These are phyloP conservation scores for Halophytophthora batemanensis DNA, from an alignment of 352 stramenopile genomes.

Conservation along the genomic window DNA sequence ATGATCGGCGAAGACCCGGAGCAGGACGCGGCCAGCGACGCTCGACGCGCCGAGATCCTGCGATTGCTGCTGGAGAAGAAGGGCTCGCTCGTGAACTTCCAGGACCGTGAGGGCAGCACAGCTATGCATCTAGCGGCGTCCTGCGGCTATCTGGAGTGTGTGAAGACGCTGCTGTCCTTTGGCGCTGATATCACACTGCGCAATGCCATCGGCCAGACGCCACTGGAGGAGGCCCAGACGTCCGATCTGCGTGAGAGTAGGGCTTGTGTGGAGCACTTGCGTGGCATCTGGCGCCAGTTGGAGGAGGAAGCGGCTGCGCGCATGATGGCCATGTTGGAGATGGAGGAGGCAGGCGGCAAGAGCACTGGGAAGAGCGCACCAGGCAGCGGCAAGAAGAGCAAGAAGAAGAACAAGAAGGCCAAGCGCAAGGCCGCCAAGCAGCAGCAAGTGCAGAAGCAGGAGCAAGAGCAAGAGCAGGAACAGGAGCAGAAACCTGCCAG, in stretches of 20 bases:
- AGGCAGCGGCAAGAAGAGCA: slow-evolving; percentile 40
- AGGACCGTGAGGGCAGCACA: slow-evolving; percentile 79
- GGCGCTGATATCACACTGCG: slow-evolving; percentile 75
- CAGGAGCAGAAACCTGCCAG: not conserved
- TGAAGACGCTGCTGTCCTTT: slow-evolving; percentile 57
- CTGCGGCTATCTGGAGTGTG: slow-evolving; percentile 69
- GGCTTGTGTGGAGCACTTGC: slow-evolving; percentile 56
- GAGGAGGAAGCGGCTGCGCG: slow-evolving; percentile 74
- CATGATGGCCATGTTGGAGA: slow-evolving; percentile 85
- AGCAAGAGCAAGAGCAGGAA: slow-evolving; percentile 13
- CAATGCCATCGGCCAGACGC: slow-evolving; percentile 77
- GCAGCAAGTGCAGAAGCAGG: slow-evolving; percentile 21
- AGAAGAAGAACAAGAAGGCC: slow-evolving; percentile 75
- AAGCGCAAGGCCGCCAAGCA: slow-evolving; percentile 51
- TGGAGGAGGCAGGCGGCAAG: slow-evolving; percentile 54
- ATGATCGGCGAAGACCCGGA: slow-evolving; percentile 79
- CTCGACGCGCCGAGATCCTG: slow-evolving; percentile 56
- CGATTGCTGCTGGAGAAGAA: slow-evolving; percentile 59
- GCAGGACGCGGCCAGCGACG: slow-evolving; percentile 39
- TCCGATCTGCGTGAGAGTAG: slow-evolving; percentile 57
- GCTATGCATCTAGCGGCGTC: slow-evolving; percentile 79
- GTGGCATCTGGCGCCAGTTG: slow-evolving; percentile 58
- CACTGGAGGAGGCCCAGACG: slow-evolving; percentile 72
- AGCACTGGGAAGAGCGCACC: slow-evolving; percentile 3
- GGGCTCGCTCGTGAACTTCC: slow-evolving; percentile 68